Percentiles rank a stretch among this genome's conserved stretches.
phyloP scores from a whole-genome alignment of 495 filamentous ascomycete genomes.

The Aspergillus steynii region DNA sequence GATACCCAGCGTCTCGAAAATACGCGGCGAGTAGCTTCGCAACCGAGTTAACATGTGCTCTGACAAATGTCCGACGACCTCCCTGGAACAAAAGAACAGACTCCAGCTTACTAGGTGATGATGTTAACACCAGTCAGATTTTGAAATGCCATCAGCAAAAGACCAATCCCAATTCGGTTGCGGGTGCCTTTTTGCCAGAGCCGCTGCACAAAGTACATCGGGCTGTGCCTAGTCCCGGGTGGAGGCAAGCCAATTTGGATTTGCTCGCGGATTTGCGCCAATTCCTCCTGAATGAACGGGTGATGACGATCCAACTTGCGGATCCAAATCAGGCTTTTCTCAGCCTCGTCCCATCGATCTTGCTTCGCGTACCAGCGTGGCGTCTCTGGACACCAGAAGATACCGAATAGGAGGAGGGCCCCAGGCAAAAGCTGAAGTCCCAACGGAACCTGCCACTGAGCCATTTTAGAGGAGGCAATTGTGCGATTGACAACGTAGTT shows the following conservation, averaged over 20 bases:
- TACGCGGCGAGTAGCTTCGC: constrained; percentile 49
- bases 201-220: constrained; percentile 13
- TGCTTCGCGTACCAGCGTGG: constrained; percentile 54
- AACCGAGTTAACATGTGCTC: constrained; percentile 31
- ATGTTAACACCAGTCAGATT: constrained; percentile 38
- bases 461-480: constrained; percentile 19
- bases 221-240: constrained; percentile 42
- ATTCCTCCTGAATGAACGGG: constrained; percentile 30
- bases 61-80: too few species aligned
- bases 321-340: constrained; percentile 54
- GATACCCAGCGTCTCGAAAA: constrained; percentile 52
- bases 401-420: constrained; percentile 35
- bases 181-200: constrained; percentile 38
- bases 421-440: constrained; percentile 47
- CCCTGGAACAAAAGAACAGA: background rate
- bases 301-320: constrained; percentile 30
- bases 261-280: constrained; percentile 26
- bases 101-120: constrained; percentile 16
- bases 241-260: constrained; percentile 41
- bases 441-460: constrained; percentile 47
- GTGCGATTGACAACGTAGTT: constrained; percentile 48
- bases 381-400: constrained; percentile 41
- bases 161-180: constrained; percentile 45
- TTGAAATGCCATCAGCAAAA: constrained; percentile 49
- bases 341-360: constrained; percentile 57